Evolutionary conservation across 352 stramenopile genomes (phyloP), one percentile per base, ranked within the genome.

Genomic region (Aphanomyces cochlioides): DNA sequence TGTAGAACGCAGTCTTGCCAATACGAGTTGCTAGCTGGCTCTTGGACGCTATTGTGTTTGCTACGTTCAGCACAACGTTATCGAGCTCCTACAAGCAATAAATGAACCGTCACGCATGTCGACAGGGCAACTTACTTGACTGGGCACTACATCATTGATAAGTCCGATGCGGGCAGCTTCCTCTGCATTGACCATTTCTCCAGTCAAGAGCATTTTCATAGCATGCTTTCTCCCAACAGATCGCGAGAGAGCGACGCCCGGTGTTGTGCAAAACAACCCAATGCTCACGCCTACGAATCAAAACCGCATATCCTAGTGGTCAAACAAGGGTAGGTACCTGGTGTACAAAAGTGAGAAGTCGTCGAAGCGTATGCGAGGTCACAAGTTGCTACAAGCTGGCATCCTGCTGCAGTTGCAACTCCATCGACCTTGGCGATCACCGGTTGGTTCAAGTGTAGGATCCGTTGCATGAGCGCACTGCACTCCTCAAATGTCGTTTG

Each of bases 171-270:
- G 21, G 15, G 75, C 57, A 36, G 83, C 83, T 40, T 84, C 70
- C 28, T 76, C 19, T 13, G 83, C 77, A 13, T 74, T 75, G 50
- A 90, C 80, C 8, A 84, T 53, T 6, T 81, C 66, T 10, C 80
- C 83, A 8, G 83, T 90, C 8, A 88, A 56, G 36, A 90, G 64
- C 83, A 90, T 90, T 43, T 84, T 72, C 73, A 90, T 79, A 36
- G 81, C 78, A 36, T 79, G 72, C 69, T 89, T 88, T 43, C 43
- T 56, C 47, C 70, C 67, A 34, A 90, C 66, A 39, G 66, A 69
- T 36, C 81, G 71, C 45, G 73, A 75, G 2, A 88, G 60, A 6
- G 83, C 69, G 15, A 90, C 81, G 4, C 78, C 79, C 12, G 83
- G 81, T 39, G 83, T 88, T 1, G 73, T 80, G 73, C 83, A 88